Evolutionary conservation across 139 green algal species (phyloP), one percentile per base, ranked within the genome.

Genomic region (Micractinium sp.): DNA sequence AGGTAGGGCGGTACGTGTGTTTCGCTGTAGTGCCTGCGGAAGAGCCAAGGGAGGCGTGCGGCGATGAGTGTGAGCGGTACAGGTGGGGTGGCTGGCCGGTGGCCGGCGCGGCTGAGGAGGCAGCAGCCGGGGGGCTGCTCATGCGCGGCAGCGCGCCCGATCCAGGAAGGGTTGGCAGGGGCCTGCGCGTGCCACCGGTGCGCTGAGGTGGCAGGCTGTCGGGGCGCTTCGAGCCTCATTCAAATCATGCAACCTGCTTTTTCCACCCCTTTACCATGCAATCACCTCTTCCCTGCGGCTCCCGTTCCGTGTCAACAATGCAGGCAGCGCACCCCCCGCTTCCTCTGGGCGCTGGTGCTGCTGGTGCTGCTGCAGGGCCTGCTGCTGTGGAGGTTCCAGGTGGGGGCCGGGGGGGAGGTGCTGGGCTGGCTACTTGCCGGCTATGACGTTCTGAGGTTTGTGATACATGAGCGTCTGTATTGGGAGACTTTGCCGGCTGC

Each of bases 1-100:
- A 82, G 20, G 66, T 80, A 35, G 19, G 66, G 33, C 36, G 91
- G 5, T 92, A 92, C 80, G 25, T 33, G 81, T 23, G 27, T 83
- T n/a, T n/a, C n/a, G n/a, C 85, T 3, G 85, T 91, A 63, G 74
- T 92, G 63, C 85, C 79, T 4, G 53, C 39, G 1, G 90, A 92
- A 60, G 90, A 92, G 90, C 73, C 91, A 81, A 27, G 23, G 15
- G 67, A 88, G 35, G 80, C 85, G 2, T 92, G 89, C 67, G 77
- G 77, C 13, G 80, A 85, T 22, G 29, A 89, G 39, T 90, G 90
- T 71, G 29, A 53, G 16, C 60, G 61, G 29, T 92, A 90, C 35
- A 82, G 20, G 66, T 80, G 47, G 47, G 47, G 47, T 16, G 47
- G 47, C 7, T 92, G 47, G 19, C n/a, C n/a, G 66, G 33, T 33